Evolutionary conservation across 1,284 basidiomycete species (phyloP).

Genomic region (Laetiporus sulphureus): DNA sequence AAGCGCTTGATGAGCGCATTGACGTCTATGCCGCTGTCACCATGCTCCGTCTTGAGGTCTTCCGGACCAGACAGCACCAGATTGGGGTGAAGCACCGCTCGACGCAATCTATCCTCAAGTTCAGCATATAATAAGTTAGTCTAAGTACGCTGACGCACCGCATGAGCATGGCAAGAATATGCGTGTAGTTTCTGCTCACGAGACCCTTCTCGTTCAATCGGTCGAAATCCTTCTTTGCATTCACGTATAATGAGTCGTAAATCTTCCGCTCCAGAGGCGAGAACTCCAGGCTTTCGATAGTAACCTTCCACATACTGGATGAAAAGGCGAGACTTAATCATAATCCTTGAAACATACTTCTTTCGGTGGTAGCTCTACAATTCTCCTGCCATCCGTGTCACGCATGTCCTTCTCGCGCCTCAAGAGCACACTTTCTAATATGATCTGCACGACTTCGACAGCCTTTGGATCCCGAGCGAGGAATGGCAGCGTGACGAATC

Average conservation of each 20-base stretch:
- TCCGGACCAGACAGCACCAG: slow-evolving; percentile 48
- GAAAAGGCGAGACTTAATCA: no score
- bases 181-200: slow-evolving; percentile 81
- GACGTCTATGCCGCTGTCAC: slow-evolving; percentile 45
- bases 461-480: slow-evolving; percentile 83
- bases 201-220: slow-evolving; percentile 70
- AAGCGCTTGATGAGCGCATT: slow-evolving; percentile 61
- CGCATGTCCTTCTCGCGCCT: slow-evolving; percentile 95
- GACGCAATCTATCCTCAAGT: slow-evolving; percentile 53
- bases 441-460: slow-evolving; percentile 89
- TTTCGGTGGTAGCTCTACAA: slow-evolving; percentile 87
- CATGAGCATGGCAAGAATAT: slow-evolving; percentile 90
- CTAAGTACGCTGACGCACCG: slow-evolving; percentile 39
- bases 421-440: slow-evolving; percentile 83
- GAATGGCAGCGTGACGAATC: slow-evolving; percentile 88
- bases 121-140: slow-evolving; percentile 6
- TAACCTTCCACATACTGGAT: neutral
- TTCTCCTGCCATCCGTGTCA: slow-evolving; percentile 81
- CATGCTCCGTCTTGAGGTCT: slow-evolving; percentile 11
- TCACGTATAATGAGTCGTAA: slow-evolving; percentile 70
- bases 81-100: slow-evolving; percentile 81
- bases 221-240: slow-evolving; percentile 70
- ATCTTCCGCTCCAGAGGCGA: slow-evolving; percentile 73
- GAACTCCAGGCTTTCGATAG: slow-evolving; percentile 69
- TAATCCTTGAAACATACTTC: slow-evolving; percentile 57